These are phyloP conservation scores for Epichloe sylvatica DNA, from an alignment of 2,329 filamentous ascomycete genomes.

Conservation along the genomic window DNA sequence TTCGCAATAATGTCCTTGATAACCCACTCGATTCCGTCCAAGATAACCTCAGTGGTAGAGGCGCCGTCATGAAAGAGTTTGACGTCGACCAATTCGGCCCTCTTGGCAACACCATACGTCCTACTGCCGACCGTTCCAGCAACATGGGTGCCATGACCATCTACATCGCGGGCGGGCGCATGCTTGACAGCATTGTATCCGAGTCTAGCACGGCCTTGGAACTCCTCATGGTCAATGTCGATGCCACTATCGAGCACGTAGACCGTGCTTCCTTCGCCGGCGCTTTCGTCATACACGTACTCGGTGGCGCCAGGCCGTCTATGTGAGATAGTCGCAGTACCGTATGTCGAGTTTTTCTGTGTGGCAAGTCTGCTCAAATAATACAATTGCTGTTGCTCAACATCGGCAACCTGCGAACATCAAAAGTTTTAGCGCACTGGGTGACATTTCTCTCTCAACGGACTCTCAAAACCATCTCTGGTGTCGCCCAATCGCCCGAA, in stretches of 20 bases:
- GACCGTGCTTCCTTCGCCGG: constrained; percentile 28
- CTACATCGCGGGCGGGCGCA: constrained; percentile 18
- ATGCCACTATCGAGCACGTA: constrained; percentile 46
- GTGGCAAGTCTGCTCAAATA: constrained; percentile 13
- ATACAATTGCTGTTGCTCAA: constrained; percentile 20
- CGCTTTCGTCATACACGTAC: constrained; percentile 29
- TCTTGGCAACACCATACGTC: constrained; percentile 33
- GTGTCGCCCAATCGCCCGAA: too few relatives aligned
- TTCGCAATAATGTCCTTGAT: constrained; percentile 26
- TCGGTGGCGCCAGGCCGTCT: constrained; percentile 17
- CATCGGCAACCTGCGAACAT: constrained; percentile 15
- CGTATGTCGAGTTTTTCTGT: constrained; percentile 27
- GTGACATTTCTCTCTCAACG: too few relatives aligned
- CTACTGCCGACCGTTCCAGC: constrained; percentile 31
- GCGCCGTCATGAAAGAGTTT: constrained; percentile 26
- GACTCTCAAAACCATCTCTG: too few relatives aligned
- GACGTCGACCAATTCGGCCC: constrained; percentile 27
- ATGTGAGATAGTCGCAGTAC: constrained; percentile 32
- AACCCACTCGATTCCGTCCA: constrained; percentile 25
- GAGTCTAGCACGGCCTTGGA: constrained; percentile 27
- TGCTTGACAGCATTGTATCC: constrained; percentile 23
- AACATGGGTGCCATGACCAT: constrained; percentile 33
- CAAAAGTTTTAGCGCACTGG: too few relatives aligned
- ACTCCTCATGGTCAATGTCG: constrained; percentile 29
- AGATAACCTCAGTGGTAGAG: constrained; percentile 10